Conservation (phyloP, 331 rosid species). For the Telfairia occidentalis region DNA sequence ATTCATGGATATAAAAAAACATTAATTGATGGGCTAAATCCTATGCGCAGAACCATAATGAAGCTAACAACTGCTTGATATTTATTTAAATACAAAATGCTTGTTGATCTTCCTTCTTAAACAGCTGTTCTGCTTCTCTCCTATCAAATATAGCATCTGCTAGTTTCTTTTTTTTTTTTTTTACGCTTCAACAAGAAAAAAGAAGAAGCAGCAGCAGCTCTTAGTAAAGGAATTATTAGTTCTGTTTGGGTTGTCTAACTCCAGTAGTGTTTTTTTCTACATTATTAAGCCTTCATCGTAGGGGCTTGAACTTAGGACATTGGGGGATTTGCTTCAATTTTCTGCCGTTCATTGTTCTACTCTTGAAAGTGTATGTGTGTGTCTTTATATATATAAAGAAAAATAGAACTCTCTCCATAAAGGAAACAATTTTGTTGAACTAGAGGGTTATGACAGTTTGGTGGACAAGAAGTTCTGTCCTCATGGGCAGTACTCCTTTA, state of each 20-base stretch:
- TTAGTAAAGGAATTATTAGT: not conserved
- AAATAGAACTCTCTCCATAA: not conserved
- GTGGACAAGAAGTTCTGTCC: not conserved
- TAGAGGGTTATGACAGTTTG: not conserved
- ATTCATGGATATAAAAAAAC: no score
- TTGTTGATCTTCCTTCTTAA: not conserved
- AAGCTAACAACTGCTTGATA: not conserved
- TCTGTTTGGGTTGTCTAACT: not conserved
- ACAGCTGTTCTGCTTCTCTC: not conserved
- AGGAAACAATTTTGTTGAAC: not conserved
- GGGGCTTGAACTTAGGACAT: not conserved
- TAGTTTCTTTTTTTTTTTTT: not conserved
- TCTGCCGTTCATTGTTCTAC: not conserved
- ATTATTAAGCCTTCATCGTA: not conserved
- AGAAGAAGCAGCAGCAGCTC: not conserved
- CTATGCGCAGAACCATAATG: not conserved
- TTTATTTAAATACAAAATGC: not conserved
- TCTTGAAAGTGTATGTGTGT: not conserved
- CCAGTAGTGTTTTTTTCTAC: not conserved
- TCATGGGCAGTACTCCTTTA: not conserved
- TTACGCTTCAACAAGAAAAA: not conserved
- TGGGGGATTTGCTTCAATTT: not conserved
- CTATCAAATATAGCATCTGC: not conserved
- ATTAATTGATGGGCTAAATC: not conserved
- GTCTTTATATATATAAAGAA: not conserved